Evolutionary conservation across 129 eudicot genomes (phyloP).

Genomic region (Scalesia atractyloides): DNA sequence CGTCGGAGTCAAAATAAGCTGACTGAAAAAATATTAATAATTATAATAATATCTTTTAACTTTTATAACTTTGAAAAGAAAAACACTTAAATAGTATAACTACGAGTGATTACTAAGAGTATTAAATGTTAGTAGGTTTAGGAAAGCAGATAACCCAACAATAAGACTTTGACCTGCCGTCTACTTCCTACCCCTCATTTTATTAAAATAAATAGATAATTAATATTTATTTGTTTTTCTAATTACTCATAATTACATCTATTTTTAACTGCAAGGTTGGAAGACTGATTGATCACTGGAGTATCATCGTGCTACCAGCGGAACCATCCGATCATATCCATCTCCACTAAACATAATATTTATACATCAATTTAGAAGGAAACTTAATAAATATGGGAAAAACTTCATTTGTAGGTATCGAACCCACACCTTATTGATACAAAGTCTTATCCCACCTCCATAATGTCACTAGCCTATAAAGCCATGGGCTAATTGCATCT

Average conservation of each 20-base stretch:
- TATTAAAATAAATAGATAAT: background rate
- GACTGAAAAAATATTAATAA: background rate
- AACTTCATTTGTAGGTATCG: too few relatives aligned
- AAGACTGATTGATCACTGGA: too few relatives aligned
- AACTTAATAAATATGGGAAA: too few relatives aligned
- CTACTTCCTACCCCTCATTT: constrained; percentile 8
- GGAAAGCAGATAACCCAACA: constrained; percentile 27
- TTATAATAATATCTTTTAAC: background rate
- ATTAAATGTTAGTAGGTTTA: constrained; percentile 15
- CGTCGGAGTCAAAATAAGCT: constrained; percentile 7
- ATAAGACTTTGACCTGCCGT: constrained; percentile 35
- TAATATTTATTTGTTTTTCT: background rate
- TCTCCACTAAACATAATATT: too few relatives aligned
- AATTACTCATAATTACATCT: background rate
- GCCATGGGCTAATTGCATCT: background rate
- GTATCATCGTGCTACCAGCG: too few relatives aligned
- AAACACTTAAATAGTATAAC: background rate
- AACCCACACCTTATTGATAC: too few relatives aligned
- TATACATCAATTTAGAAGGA: too few relatives aligned
- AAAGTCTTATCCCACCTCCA: too few relatives aligned
- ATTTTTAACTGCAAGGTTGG: too few relatives aligned
- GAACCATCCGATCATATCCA: too few relatives aligned
- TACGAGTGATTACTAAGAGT: background rate
- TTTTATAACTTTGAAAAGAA: background rate
- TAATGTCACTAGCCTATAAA: too few relatives aligned